Base-by-base conservation (phyloP, 2,329 filamentous ascomycete genomes). In the Pseudocercospora crystallina region DNA sequence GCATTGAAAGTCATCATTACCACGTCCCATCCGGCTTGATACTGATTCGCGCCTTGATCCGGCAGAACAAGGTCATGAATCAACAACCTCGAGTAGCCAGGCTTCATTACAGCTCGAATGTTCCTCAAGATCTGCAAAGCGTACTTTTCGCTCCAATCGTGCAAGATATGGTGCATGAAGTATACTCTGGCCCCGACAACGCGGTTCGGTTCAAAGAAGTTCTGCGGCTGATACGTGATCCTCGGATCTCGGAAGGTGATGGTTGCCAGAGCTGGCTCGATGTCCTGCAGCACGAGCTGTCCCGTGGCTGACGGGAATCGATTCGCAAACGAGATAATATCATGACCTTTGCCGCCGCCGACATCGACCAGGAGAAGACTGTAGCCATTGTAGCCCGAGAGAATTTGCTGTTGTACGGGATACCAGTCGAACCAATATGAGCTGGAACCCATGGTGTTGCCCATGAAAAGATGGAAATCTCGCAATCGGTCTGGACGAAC, bases 91-190 rank as follows among this genome's bases (percentile, higher is more conserved):
- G 39, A 42, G 12, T 15, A 40, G 17, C 33, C 47, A 2, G 40
- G 12, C 7, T 38, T 32, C 40, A 35, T 49, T 8, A 31, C 39
- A 15, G 39, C 10, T 5, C 30, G 32, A 7, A 52, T 29, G 12
- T 41, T 34, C n/a, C 32, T 15, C 17, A 62, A 39, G 31, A 63
- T 62, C 31, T 43, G 33, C 13, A 33, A 33, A 8, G 44, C 44
- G 20, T 47, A 47, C 36, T 47, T 47, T n/a, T 47, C 44, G 5
- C 44, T 47, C 44, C 44, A 47, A 36, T 47, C 44, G 17, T 47
- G 44, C 20, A 47, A 20, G 11, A 47, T 47, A 12, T 42, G 39
- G 17, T 42, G 39, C 26, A 42, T 13, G 12, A 42, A 42, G 26
- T 42, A 42, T 10, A 38, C 13, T 33, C 40, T 43, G 12, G 40